Percentiles rank a stretch among this genome's conserved stretches.
phyloP scores from a whole-genome alignment of 163 green algal genomes.

The Picocystis sp. region DNA sequence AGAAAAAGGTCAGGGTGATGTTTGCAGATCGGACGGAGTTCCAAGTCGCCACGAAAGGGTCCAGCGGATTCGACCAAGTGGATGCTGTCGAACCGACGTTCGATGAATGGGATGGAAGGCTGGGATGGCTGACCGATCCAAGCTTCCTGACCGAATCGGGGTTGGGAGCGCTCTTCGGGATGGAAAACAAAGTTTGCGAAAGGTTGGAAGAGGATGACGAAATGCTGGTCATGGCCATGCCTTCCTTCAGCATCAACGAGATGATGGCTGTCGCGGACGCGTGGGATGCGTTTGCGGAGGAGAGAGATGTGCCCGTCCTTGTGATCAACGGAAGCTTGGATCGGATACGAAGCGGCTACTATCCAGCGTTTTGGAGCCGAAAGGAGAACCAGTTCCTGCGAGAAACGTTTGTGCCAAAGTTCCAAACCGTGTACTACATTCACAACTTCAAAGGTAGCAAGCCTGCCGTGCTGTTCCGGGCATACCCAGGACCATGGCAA shows the following conservation, averaged over 20 bases:
- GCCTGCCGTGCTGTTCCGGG: slow-evolving; percentile 29
- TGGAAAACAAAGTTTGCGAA: background rate
- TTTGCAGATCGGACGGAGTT: no score
- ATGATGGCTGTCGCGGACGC: slow-evolving; percentile 46
- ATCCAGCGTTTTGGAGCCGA: slow-evolving; percentile 27
- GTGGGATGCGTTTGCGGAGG: slow-evolving; percentile 23
- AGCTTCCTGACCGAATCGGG: no score
- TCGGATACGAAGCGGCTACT: slow-evolving; percentile 34
- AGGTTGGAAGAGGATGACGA: slow-evolving; percentile 31
- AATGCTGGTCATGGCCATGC: slow-evolving; percentile 57
- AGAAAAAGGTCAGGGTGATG: no score
- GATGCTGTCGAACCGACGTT: no score
- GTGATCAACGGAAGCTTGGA: slow-evolving; percentile 40
- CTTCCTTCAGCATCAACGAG: slow-evolving; percentile 61
- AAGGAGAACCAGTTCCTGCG: slow-evolving; percentile 21
- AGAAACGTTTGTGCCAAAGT: slow-evolving; percentile 39
- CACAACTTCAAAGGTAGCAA: slow-evolving; percentile 84
- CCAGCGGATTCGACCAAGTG: no score
- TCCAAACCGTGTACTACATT: slow-evolving; percentile 69
- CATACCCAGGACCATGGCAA: slow-evolving; percentile 52
- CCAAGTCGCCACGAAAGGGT: no score
- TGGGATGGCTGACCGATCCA: no score
- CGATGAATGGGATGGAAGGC: no score
- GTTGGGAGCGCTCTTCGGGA: no score
- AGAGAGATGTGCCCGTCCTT: background rate